phyloP scores from a whole-genome alignment of 2,329 filamentous ascomycete genomes.

The Neurospora crassa region DNA sequence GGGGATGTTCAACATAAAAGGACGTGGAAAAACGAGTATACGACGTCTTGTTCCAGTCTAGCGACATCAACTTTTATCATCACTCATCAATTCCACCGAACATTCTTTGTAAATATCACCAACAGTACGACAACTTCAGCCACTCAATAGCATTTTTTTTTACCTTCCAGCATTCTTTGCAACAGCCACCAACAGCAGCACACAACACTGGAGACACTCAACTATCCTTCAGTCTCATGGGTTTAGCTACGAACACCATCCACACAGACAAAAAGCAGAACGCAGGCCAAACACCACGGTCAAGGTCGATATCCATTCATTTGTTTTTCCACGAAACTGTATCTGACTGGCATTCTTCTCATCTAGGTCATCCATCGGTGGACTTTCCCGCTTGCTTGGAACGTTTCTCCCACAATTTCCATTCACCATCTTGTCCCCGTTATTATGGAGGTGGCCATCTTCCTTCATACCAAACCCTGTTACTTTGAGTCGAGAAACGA shows the following conservation, averaged over 20 bases:
- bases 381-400: background rate
- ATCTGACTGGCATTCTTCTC: background rate
- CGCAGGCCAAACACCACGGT: background rate
- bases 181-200: background rate
- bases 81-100: background rate
- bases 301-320: background rate
- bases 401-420: background rate
- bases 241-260: background rate
- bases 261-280: background rate
- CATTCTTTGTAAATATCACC: background rate
- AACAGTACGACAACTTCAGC: background rate
- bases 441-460: background rate
- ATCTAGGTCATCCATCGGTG: background rate
- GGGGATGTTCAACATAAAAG: background rate
- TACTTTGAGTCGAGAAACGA: background rate
- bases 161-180: background rate
- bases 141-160: background rate
- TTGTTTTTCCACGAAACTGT: background rate
- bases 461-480: background rate
- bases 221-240: background rate
- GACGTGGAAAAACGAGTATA: background rate
- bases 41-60: background rate
- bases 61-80: background rate
- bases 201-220: background rate
- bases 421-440: background rate